Percentiles rank a stretch among this genome's conserved stretches.
phyloP scores from a whole-genome alignment of 1,139 yeast species.

The Komagataea norvegica region DNA sequence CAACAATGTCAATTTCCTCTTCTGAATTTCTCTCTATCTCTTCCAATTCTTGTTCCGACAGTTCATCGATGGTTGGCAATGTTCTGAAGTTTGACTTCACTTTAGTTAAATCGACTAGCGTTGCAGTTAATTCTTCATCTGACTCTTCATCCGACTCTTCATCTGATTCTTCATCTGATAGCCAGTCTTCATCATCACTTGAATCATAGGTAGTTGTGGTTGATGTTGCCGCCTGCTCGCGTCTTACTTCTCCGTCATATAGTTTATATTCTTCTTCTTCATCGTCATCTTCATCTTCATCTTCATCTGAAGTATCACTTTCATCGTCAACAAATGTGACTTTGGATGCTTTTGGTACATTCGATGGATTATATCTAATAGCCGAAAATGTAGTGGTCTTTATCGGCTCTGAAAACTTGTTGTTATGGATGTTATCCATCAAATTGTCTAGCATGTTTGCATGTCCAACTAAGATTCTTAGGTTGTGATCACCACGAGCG shows the following conservation, averaged over 20 bases:
- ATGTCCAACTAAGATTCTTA: constrained; percentile 64
- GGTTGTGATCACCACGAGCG: constrained; percentile 50
- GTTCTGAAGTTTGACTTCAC: constrained; percentile 16
- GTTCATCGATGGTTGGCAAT: constrained; percentile 18
- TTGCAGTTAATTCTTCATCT: constrained; percentile 4
- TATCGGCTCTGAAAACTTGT: constrained; percentile 12
- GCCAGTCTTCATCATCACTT: no score
- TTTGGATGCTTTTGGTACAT: constrained; percentile 11
- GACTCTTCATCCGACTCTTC: constrained; percentile 7
- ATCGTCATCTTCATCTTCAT: constrained; percentile 12
- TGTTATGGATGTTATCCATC: constrained; percentile 41
- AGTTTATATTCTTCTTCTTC: constrained; percentile 2
- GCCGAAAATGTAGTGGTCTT: constrained; percentile 3
- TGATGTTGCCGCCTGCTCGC: no score
- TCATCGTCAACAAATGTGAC: constrained; percentile 24
- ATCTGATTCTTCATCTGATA: constrained; percentile 7
- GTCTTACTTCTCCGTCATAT: no score
- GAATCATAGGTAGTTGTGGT: constrained; percentile 14
- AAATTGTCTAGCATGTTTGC: constrained; percentile 71
- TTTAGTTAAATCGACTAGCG: constrained; percentile 4
- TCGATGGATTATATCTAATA: constrained; percentile 6
- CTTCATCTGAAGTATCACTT: constrained; percentile 18
- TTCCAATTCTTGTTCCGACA: constrained; percentile 18
- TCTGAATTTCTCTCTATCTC: constrained; percentile 13
- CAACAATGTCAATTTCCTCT: constrained; percentile 21